Evolutionary conservation across 1,284 basidiomycete species (phyloP).

Genomic region (Thecaphora thlaspeos): DNA sequence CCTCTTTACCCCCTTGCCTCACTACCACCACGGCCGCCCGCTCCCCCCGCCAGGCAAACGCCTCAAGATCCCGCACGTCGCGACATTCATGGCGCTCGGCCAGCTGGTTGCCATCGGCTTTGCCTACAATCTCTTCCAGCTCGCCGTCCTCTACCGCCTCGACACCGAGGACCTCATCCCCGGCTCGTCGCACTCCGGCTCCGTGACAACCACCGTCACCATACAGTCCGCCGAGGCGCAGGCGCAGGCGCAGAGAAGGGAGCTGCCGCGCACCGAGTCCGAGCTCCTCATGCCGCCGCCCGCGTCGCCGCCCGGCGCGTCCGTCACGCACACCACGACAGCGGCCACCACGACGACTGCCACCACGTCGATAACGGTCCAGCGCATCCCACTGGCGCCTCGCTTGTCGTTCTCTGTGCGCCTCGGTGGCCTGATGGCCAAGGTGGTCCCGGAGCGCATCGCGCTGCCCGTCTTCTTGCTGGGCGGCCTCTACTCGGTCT

Average conservation of each 20-base stretch:
- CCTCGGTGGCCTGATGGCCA: conserved; percentile 7
- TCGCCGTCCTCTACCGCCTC: conserved; percentile 63
- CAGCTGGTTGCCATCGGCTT: conserved; percentile 74
- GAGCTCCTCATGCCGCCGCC: background rate
- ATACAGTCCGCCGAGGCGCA: background rate
- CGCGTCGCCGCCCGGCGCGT: background rate
- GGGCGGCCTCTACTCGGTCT: conserved; percentile 63
- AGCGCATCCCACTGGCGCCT: conserved; percentile 13
- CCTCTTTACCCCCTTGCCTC: background rate
- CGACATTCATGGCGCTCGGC: conserved; percentile 74
- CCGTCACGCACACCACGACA: too few relatives aligned
- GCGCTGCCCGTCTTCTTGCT: conserved; percentile 59
- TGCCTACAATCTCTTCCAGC: conserved; percentile 68
- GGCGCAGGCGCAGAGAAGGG: background rate
- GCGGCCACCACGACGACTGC: background rate
- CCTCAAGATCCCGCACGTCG: conserved; percentile 64
- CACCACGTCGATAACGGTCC: conserved; percentile 8
- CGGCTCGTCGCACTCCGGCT: conserved; percentile 14
- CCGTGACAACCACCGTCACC: background rate
- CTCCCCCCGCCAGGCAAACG: conserved; percentile 58
- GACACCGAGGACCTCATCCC: conserved; percentile 7
- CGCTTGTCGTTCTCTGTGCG: background rate
- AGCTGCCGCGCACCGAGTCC: background rate
- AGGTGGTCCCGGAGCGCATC: conserved; percentile 15
- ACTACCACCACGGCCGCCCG: background rate